phyloP scores from a whole-genome alignment of 2,329 filamentous ascomycete species.

The Aspergillus terreus region DNA sequence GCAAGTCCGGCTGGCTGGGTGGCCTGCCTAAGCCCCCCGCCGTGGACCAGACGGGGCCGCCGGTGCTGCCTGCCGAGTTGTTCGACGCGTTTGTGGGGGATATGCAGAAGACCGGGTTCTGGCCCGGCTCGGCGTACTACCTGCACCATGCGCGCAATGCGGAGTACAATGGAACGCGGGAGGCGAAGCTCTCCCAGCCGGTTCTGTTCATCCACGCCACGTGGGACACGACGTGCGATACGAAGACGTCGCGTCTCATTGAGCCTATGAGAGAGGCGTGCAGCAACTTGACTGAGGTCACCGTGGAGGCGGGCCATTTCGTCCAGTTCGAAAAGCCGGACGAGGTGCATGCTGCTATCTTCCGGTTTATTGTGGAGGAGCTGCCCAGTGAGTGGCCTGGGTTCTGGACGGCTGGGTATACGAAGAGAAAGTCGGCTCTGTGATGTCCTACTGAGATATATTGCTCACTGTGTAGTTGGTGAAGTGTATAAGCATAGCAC shows the following conservation, averaged over 20 bases:
- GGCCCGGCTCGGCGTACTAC: constrained; percentile 40
- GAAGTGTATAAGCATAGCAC: too few relatives aligned
- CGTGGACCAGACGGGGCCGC: constrained; percentile 1
- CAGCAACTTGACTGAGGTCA: constrained; percentile 5
- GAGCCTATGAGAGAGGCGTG: constrained; percentile 4
- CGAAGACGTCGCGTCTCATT: constrained; percentile 1
- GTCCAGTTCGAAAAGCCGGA: constrained; percentile 5
- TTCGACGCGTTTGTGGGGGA: constrained; percentile 21
- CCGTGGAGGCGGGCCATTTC: constrained; percentile 5
- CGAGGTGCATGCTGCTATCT: constrained; percentile 3
- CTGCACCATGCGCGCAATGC: constrained; percentile 42
- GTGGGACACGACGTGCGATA: constrained; percentile 4
- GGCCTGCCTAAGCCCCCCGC: background rate
- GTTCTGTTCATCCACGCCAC: constrained; percentile 6
- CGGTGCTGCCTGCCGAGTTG: background rate
- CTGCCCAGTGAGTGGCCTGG: constrained; percentile 3
- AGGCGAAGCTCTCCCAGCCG: constrained; percentile 32
- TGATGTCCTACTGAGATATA: too few relatives aligned
- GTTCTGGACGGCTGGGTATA: constrained; percentile 2
- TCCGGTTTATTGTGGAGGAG: constrained; percentile 4
- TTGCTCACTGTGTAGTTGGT: too few relatives aligned
- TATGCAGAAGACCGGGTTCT: constrained; percentile 41
- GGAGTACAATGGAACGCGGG: constrained; percentile 35
- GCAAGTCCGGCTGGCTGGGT: background rate
- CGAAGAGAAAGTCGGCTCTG: background rate